Evolutionary conservation across 2,329 filamentous ascomycete genomes (phyloP).

Genomic region (Fusarium solani-melongenae): DNA sequence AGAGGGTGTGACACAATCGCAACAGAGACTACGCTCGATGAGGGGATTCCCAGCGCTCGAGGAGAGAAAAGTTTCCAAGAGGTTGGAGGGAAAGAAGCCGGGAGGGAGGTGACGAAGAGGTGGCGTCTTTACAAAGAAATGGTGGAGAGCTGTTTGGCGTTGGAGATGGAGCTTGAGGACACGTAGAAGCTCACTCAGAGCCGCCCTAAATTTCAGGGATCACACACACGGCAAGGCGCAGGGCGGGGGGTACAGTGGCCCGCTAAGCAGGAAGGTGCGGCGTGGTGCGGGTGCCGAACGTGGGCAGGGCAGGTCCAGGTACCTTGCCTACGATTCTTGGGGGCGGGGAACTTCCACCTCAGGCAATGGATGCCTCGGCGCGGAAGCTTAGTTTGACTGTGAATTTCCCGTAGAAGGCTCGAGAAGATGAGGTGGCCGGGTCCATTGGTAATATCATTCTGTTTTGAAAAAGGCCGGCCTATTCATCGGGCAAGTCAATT

Average conservation of each 20-base stretch:
- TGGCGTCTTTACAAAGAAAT: slow-evolving; percentile 41
- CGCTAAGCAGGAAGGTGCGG: slow-evolving; percentile 37
- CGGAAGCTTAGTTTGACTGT: not conserved
- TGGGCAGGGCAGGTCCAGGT: slow-evolving; percentile 23
- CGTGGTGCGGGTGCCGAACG: slow-evolving; percentile 18
- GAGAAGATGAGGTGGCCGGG: slow-evolving; percentile 14
- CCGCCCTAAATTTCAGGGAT: slow-evolving; percentile 43
- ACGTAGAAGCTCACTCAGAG: slow-evolving; percentile 47
- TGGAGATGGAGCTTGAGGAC: slow-evolving; percentile 45
- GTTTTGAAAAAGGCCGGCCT: not conserved
- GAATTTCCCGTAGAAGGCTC: slow-evolving; percentile 37
- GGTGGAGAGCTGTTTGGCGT: slow-evolving; percentile 40
- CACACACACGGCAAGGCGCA: slow-evolving; percentile 29
- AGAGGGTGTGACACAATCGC: slow-evolving; percentile 9
- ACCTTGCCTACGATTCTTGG: slow-evolving; percentile 12
- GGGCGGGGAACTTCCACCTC: slow-evolving; percentile 22
- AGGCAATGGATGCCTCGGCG: slow-evolving; percentile 14
- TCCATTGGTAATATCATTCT: not conserved
- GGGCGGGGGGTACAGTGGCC: slow-evolving; percentile 22
- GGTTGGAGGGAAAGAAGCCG: slow-evolving; percentile 36
- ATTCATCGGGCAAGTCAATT: not conserved
- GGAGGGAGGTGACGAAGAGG: slow-evolving; percentile 27
- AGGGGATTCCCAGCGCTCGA: slow-evolving; percentile 44
- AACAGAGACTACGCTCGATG: slow-evolving; percentile 7
- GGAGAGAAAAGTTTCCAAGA: slow-evolving; percentile 42